Evolutionary conservation across 768 basidiomycete species (phyloP), one percentile per base, ranked within the genome.

Genomic region (Lyophyllum decastes): DNA sequence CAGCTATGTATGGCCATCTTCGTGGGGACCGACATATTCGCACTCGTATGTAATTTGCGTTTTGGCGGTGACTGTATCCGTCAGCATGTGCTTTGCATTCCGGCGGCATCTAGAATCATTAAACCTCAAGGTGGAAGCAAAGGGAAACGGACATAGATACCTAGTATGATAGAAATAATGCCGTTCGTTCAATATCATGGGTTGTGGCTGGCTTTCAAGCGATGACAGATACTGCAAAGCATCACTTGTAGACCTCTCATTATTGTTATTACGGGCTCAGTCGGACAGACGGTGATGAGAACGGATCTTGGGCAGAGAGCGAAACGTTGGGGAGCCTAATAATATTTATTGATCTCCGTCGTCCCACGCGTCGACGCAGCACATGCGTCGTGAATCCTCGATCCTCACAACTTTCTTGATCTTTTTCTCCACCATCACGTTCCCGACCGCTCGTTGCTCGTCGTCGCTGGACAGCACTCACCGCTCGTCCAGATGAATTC

Each of bases 21-120:
- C 58, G 7, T 90, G 87, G 88, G 88, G 87, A 8, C 87, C 86
- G 24, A 82, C 82, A 0, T 92, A 90, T 72, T 70, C 72, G 2
- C 75, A 82, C 54, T 88, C 88, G 11, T 94, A 87, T 72, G 83
- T 76, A 45, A 92, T 94, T 63, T 89, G 87, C 73, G 87, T 91
- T 51, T 75, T 82, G 57, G 81, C 82, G 49, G 83, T 75, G 54
- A 82, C 77, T 24, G 60, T 77, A 27, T 73, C 82, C 21, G 79
- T 84, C 44, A 66, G 82, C 43, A 82, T 87, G 81, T 78, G 78
- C 54, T 78, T 76, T 69, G 52, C 77, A 17, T 86, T 84, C 69
- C 73, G 76, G 52, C 64, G 52, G 54, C 74, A 81, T 62, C 66
- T 85, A 61, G 60, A 52, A 30, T 35, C 45, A 10, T 54, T 76